phyloP scores from a whole-genome alignment of 148 eudicot species.

The Spergularia marina region DNA sequence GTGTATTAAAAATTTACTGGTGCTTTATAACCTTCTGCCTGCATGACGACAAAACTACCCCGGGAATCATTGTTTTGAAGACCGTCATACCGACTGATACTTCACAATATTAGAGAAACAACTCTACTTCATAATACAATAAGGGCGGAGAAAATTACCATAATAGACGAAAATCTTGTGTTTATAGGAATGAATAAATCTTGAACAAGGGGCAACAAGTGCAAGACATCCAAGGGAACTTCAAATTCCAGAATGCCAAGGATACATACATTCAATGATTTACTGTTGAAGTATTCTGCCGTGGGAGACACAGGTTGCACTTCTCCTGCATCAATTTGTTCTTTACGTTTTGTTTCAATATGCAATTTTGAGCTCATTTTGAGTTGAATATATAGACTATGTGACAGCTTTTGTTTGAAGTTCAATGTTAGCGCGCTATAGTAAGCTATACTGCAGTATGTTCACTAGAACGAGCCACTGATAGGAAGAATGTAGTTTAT shows the following conservation, averaged over 20 bases:
- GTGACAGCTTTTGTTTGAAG: too few relatives aligned
- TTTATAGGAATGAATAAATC: conserved; percentile 3
- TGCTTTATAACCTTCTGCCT: too few relatives aligned
- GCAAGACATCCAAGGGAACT: conserved; percentile 1
- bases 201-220: conserved; percentile 4
- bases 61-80: too few relatives aligned
- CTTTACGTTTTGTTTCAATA: conserved; percentile 10
- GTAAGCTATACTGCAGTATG: too few relatives aligned
- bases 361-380: conserved; percentile 10
- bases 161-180: conserved; percentile 63
- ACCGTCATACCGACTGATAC: too few relatives aligned
- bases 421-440: too few relatives aligned
- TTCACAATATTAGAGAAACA: too few relatives aligned
- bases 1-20: too few relatives aligned
- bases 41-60: too few relatives aligned
- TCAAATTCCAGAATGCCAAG: conserved; percentile 7
- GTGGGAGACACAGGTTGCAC: conserved; percentile 9
- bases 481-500: too few relatives aligned
- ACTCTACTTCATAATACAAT: too few relatives aligned
- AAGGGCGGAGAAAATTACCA: conserved; percentile 29
- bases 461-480: too few relatives aligned
- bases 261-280: background rate
- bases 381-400: background rate
- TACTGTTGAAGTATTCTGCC: conserved; percentile 7
- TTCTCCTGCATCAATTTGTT: background rate